Evolutionary conservation across 2,329 filamentous ascomycete genomes (phyloP), one percentile per base, ranked within the genome.

Genomic region (Epichloe amarillans): DNA sequence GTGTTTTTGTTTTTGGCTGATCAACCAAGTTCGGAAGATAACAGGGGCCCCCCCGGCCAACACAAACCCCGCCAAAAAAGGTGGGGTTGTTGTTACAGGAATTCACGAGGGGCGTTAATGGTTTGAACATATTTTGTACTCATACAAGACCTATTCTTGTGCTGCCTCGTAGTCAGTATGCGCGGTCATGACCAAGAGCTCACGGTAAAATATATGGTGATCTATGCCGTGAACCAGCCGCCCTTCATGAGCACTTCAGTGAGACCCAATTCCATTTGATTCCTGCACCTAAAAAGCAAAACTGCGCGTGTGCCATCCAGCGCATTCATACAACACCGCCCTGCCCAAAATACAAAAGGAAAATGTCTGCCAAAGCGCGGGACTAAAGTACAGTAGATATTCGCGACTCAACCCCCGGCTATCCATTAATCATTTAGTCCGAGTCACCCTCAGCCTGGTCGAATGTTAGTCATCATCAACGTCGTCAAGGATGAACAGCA

Each of bases 391-490:
- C 41, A 57, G 43, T 30, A 43, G 50, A 45, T 38, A 38, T 53
- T 23, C 36, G 26, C 30, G 48, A 50, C 48, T 48, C 39, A 48
- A 48, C 45, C 52, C 46, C 49, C 46, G 39, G 46, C 45, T 42
- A 38, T 19, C 23, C 39, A 48, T 51, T 49, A 33, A 26, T 49
- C 17, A 37, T 49, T 56, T 61, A 72, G 48, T 68, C 66, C 44
- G 70, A 72, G 61, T 83, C 80, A 54, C 78, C 77, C 54, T 72
- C 75, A 64, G 77, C 77, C 76, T 82, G 66, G 52, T 52, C 52
- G 26, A 5, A 12, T 39, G 17, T 48, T 49, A 49, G 46, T 17
- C 43, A 47, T 38, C 35, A 43, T 14, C 12, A n/a, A 23, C 23
- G 46, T 19, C 42, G 38, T 26, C 35, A 30, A 23, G 5, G n/a